These are phyloP conservation scores for Aspergillus hancockii DNA, from an alignment of 495 filamentous ascomycete species.

Conservation along the genomic window DNA sequence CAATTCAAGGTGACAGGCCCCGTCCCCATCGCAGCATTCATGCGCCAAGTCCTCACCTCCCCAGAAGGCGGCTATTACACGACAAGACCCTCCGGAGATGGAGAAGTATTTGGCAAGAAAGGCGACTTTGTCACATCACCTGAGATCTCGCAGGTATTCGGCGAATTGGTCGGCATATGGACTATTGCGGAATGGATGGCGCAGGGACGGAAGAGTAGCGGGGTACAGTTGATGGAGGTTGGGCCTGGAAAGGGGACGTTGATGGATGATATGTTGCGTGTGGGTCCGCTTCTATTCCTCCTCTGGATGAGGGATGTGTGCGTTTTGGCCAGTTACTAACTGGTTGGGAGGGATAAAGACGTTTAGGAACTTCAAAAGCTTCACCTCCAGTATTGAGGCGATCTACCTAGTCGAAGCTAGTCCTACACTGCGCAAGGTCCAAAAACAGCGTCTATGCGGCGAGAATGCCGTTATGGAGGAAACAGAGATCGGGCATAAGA, in stretches of 20 bases:
- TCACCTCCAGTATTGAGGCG: constrained; percentile 74
- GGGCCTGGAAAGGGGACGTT: constrained; percentile 93
- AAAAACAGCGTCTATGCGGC: constrained; percentile 83
- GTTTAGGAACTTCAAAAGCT: constrained; percentile 75
- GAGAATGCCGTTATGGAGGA: constrained; percentile 63
- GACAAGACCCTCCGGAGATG: constrained; percentile 54
- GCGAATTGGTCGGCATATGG: constrained; percentile 92
- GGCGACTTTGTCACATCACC: constrained; percentile 97
- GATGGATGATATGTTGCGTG: constrained; percentile 95
- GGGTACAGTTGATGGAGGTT: constrained; percentile 87
- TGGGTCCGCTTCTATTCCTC: constrained; percentile 39
- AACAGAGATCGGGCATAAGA: constrained; percentile 72
- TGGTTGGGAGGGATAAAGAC: constrained; percentile 55
- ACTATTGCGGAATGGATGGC: constrained; percentile 93
- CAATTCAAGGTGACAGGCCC: constrained; percentile 67
- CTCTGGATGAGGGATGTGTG: background rate
- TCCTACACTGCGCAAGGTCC: constrained; percentile 67
- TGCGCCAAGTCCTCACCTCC: constrained; percentile 96
- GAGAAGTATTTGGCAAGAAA: constrained; percentile 83
- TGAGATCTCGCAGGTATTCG: constrained; percentile 96
- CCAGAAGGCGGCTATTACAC: constrained; percentile 95
- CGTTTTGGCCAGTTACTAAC: background rate
- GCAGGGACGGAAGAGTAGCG: constrained; percentile 69
- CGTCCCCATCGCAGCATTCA: constrained; percentile 87
- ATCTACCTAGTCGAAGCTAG: constrained; percentile 94